Evolutionary conservation across 257 asterid species (phyloP).

Genomic region (Solanum lignicaule): DNA sequence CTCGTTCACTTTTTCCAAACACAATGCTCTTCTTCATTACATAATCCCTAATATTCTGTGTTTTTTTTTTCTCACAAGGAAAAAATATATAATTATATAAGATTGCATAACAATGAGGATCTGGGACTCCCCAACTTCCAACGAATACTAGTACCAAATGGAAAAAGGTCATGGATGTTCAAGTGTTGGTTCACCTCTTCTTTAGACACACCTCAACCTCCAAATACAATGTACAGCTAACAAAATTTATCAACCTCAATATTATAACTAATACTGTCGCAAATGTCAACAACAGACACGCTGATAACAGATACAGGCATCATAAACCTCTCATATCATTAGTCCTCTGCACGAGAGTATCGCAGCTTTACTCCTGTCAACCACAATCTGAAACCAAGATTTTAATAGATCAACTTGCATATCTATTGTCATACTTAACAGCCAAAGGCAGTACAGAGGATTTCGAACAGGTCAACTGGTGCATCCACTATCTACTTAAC

Average conservation of each 20-base stretch:
- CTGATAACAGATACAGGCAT: neutral
- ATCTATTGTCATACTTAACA: neutral
- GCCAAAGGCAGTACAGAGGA: neutral
- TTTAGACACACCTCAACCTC: neutral
- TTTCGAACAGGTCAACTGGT: neutral
- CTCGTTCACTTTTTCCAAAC: neutral
- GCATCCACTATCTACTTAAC: neutral
- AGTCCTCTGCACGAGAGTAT: neutral
- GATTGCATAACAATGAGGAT: neutral
- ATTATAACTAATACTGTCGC: neutral
- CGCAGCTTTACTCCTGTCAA: neutral
- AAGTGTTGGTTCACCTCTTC: neutral
- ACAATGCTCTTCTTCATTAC: neutral
- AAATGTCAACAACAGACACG: neutral
- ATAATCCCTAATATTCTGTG: neutral
- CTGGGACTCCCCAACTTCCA: neutral
- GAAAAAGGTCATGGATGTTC: neutral
- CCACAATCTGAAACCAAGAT: neutral
- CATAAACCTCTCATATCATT: neutral
- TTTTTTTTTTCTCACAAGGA: neutral
- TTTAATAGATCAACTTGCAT: neutral
- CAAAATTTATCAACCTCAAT: neutral
- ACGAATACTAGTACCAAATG: neutral
- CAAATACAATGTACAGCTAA: conserved; percentile 4
- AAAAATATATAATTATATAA: neutral